Conservation (phyloP, 176 grass and related monocot genomes). For the Carex littledalei region DNA sequence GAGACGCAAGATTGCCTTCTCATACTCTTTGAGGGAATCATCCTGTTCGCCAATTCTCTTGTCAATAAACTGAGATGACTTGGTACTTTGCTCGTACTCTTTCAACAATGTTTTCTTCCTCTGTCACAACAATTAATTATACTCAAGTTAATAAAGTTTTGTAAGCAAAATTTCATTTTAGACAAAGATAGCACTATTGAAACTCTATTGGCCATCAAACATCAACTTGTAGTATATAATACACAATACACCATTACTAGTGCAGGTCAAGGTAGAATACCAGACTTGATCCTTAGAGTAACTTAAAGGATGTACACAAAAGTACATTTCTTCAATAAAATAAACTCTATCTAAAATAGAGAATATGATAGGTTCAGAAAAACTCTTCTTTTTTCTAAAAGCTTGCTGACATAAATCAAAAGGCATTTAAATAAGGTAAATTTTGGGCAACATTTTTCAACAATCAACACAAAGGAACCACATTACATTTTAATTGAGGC, state of each 20-base stretch:
- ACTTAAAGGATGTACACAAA: neutral
- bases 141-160: neutral
- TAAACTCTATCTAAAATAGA: neutral
- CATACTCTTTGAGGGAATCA: constrained; percentile 65
- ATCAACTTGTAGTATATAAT: neutral
- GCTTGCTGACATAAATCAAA: neutral
- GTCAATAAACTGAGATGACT: constrained; percentile 71
- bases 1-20: constrained; percentile 74
- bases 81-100: constrained; percentile 61
- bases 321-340: neutral
- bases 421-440: neutral
- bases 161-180: neutral
- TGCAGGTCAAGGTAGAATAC: neutral
- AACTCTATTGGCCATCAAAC: neutral
- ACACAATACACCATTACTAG: neutral
- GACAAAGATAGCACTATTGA: neutral
- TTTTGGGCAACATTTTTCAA: neutral
- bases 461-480: neutral
- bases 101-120: constrained; percentile 90
- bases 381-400: neutral
- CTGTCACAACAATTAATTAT: constrained; percentile 28
- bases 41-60: constrained; percentile 90
- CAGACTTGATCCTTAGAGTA: neutral
- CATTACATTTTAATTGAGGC: neutral
- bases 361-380: neutral